phyloP scores from a whole-genome alignment of 441 rosid genomes.

The Populus hybrid region DNA sequence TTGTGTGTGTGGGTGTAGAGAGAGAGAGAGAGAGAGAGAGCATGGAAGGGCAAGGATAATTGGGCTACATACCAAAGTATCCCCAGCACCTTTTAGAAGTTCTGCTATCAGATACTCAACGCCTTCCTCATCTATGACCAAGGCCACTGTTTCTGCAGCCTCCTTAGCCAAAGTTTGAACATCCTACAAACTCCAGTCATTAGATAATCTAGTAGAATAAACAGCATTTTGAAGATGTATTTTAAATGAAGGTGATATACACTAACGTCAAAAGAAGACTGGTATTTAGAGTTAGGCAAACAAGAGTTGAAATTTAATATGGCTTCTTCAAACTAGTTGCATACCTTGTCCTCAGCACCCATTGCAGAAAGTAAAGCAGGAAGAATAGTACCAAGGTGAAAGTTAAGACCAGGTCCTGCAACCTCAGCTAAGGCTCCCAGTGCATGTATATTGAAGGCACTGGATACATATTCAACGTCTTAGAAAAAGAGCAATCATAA shows the following conservation, averaged over 20 bases:
- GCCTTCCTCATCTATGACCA: no score
- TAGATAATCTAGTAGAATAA: constrained; percentile 10
- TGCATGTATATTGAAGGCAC: constrained; percentile 98
- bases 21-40: no score
- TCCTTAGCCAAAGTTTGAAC: no score
- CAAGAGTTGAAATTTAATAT: background rate
- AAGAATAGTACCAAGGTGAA: constrained; percentile 87
- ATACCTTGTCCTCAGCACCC: constrained; percentile 72
- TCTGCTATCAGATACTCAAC: no score
- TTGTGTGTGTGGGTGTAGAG: no score
- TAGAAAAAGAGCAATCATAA: background rate
- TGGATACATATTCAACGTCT: constrained; percentile 30
- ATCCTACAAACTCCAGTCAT: constrained; percentile 40
- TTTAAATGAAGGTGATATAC: no score
- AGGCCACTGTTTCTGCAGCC: no score
- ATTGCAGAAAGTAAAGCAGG: constrained; percentile 94
- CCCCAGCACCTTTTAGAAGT: no score
- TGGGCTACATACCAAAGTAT: no score
- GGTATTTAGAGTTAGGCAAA: background rate
- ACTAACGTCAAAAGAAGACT: background rate
- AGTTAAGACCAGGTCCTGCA: constrained; percentile 92
- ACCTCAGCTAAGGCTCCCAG: constrained; percentile 98
- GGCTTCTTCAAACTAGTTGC: no score
- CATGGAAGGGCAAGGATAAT: no score
- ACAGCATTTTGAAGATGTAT: background rate